Evolutionary conservation across 2,329 filamentous ascomycete species (phyloP).

Genomic region (Trichoderma koningiopsis): DNA sequence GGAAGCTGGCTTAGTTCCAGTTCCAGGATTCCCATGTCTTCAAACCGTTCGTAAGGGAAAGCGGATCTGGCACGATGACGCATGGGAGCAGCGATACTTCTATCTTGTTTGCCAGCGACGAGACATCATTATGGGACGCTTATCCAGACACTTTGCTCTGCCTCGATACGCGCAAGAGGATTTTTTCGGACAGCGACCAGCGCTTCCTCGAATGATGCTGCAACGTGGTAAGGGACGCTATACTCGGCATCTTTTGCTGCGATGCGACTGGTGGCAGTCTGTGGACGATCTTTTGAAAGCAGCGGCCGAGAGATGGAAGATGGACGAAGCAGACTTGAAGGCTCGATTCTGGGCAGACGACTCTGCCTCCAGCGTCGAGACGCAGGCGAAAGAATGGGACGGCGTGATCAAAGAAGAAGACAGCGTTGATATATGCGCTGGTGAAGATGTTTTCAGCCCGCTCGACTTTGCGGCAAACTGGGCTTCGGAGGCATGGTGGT

Average conservation of each 20-base stretch:
- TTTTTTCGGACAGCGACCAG: slow-evolving; percentile 21
- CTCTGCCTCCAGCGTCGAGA: not conserved
- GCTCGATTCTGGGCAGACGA: slow-evolving; percentile 22
- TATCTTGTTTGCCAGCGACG: slow-evolving; percentile 32
- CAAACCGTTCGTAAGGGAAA: not conserved
- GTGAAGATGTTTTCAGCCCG: slow-evolving; percentile 9
- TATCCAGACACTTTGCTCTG: not conserved
- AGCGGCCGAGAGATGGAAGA: slow-evolving; percentile 14
- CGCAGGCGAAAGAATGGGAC: not conserved
- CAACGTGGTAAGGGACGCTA: slow-evolving; percentile 1
- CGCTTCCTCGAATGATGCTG: slow-evolving; percentile 11
- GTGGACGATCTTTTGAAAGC: slow-evolving; percentile 26
- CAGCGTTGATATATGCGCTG: not conserved
- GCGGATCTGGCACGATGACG: slow-evolving; percentile 28
- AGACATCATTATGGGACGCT: slow-evolving; percentile 23
- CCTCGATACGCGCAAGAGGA: slow-evolving; percentile 19
- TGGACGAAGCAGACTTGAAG: slow-evolving; percentile 17
- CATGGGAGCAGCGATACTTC: slow-evolving; percentile 31
- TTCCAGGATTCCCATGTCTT: slow-evolving; percentile 28
- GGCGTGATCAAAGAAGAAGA: not conserved
- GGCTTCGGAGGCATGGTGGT: not conserved
- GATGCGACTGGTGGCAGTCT: slow-evolving; percentile 26
- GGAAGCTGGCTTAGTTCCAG: slow-evolving; percentile 24
- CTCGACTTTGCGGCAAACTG: slow-evolving; percentile 2
- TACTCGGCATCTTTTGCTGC: slow-evolving; percentile 21